Evolutionary conservation across 495 filamentous ascomycete genomes (phyloP).

Genomic region (Aspergillus saccharolyticus): DNA sequence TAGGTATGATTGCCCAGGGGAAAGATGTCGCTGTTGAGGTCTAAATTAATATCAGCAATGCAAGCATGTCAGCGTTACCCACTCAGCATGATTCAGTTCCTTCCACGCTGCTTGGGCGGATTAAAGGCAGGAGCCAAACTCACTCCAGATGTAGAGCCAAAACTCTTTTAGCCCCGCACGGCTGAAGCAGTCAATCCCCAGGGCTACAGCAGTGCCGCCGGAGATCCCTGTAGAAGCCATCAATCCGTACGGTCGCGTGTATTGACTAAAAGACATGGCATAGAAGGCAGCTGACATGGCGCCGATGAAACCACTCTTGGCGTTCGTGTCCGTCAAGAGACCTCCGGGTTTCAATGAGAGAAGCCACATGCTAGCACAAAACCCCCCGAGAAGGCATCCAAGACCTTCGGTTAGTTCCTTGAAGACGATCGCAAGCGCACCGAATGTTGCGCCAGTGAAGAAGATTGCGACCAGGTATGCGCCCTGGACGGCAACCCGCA

Average conservation of each 20-base stretch:
- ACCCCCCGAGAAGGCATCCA: conserved; percentile 82
- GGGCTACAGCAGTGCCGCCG: conserved; percentile 68
- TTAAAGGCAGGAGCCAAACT: too few relatives aligned
- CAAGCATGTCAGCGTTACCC: neutral
- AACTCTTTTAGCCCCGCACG: conserved; percentile 89
- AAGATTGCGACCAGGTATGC: conserved; percentile 80
- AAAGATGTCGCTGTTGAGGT: conserved; percentile 73
- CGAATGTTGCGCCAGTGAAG: conserved; percentile 71
- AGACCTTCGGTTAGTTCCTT: conserved; percentile 82
- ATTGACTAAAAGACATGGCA: conserved; percentile 69
- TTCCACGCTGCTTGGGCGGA: too few relatives aligned
- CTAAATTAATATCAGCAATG: conserved; percentile 31
- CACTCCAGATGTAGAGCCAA: conserved; percentile 91
- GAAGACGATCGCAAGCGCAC: conserved; percentile 71
- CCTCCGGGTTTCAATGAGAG: conserved; percentile 73
- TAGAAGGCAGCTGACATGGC: conserved; percentile 63
- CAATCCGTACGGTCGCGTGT: conserved; percentile 71
- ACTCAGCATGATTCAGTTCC: too few relatives aligned
- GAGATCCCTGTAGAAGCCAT: conserved; percentile 73
- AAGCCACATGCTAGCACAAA: conserved; percentile 88
- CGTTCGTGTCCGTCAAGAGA: conserved; percentile 53
- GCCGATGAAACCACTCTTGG: conserved; percentile 71
- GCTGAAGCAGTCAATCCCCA: conserved; percentile 91
- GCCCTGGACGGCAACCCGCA: conserved; percentile 72
- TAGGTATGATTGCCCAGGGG: conserved; percentile 70